Evolutionary conservation across 2,329 filamentous ascomycete genomes (phyloP), one percentile per base, ranked within the genome.

Genomic region (Fusarium napiforme): DNA sequence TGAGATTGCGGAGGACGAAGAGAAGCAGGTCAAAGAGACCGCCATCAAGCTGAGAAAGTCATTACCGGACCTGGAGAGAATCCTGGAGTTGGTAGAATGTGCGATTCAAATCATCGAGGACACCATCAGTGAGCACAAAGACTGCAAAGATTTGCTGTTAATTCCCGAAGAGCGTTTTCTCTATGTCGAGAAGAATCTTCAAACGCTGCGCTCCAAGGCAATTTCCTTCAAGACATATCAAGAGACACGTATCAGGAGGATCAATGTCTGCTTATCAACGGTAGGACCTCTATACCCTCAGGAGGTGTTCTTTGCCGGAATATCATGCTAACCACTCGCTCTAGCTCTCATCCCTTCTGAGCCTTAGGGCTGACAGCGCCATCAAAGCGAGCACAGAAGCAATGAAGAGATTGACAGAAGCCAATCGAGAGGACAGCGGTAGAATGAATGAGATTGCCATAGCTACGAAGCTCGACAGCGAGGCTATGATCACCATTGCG

Each of bases 371-470:
- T 1, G 30, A 34, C 2, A 26, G 53, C n/a, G 53, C 53, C 16
- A 57, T 57, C 16, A 57, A 57, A 1, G 39, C n/a, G 2, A 57
- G 12, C 1, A 46, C 39, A 0, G 39, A 57, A 16, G 39, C 53
- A 26, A 57, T 34, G 53, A 57, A 16, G 0, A 16, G 37, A 7
- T 16, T 56, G 4, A 43, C 53, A 1, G 18, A 56, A 4, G 53
- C 53, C 0, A 56, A 56, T 7, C 53, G 53, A 1, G 28, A 56
- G 0, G 53, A 56, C 1, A 57, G 28, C 5, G 5, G 18, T 0
- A 57, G 0, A 1, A 46, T 45, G 53, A 57, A 57, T 1, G 39
- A 57, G 0, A 45, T 45, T 0, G 39, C 9, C 0, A 12, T 57
- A 2, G 39, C 39, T 1, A 34, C 18, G 3, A 57, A 45, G 3